Base-by-base conservation (phyloP, 2,329 filamentous ascomycete genomes). In the Penicillium sp. region DNA sequence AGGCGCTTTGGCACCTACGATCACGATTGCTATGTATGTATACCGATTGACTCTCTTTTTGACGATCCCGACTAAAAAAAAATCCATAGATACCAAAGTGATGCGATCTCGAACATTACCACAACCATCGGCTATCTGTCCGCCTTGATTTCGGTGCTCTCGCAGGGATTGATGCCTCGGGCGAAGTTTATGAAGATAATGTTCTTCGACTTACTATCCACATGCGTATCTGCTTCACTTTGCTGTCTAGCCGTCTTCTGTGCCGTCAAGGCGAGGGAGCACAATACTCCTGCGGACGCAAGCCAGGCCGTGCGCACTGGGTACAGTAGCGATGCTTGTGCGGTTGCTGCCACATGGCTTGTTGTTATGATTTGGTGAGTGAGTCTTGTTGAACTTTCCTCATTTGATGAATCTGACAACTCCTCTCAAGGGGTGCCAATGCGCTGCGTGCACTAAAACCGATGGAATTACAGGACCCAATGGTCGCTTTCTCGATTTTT, bases 101-200 rank as follows among this genome's bases (percentile, higher is more conserved):
- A 89, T 84, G 0, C 73, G 85, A 61, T 86, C 80, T 65, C 87
- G 19, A 68, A 73, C 56, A 64, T 75, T 53, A 75, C 75, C 15
- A 60, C 72, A 15, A 75, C 75, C 10, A 72, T 77, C 17, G 84
- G 85, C 24, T 86, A 91, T 72, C 79, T 92, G 1, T 79, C 90
- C 2, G 84, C 87, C 47, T 85, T 92, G 66, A 83, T 90, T 62
- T 83, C 84, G 1, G 83, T 92, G 30, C 73, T 92, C 1, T 83
- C 85, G 0, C 79, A 91, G 61, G 81, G 84, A 17, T 84, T 91
- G 59, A 83, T 90, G 75, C 89, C 90, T 0, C 81, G 90, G 54
- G 88, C 88, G 3, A 92, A 91, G 69, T 91, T 89, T 70, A 74
- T 91, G 15, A 89, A 92, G 74, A 90, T 84, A 6, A 81, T 91